A percentile compares a stretch with the other conserved stretches of the same genome.
Conservation (phyloP, 2,329 filamentous ascomycete species). For the Colletotrichum costaricense region DNA sequence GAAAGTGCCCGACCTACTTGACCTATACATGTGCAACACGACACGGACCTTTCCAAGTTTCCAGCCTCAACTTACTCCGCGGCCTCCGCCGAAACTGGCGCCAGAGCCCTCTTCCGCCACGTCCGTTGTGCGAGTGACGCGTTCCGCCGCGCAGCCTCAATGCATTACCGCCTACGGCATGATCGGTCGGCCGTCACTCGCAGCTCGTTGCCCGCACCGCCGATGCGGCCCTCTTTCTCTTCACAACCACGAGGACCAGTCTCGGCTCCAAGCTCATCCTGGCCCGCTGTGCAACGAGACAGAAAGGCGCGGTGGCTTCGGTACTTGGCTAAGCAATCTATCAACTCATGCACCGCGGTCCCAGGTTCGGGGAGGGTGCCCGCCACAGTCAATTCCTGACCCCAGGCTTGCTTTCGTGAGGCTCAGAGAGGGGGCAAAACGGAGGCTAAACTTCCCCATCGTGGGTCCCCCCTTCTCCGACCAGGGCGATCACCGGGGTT, state of each 20-base stretch:
- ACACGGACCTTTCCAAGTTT: slow-evolving; percentile 26
- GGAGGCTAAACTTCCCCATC: slow-evolving; percentile 20
- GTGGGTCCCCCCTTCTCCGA: slow-evolving; percentile 12
- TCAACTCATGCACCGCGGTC: slow-evolving; percentile 9
- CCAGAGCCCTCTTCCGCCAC: slow-evolving; percentile 32
- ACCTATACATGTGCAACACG: slow-evolving; percentile 27
- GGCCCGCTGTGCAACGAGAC: background rate
- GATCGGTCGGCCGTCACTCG: slow-evolving; percentile 21
- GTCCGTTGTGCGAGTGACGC: slow-evolving; percentile 25
- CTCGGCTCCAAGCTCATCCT: background rate
- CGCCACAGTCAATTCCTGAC: background rate
- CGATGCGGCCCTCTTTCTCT: background rate
- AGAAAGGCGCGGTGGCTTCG: slow-evolving; percentile 9
- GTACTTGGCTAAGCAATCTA: slow-evolving; percentile 6
- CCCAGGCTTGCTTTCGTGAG: slow-evolving; percentile 33
- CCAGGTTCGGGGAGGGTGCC: background rate
- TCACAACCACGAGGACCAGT: background rate
- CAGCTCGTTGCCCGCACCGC: slow-evolving; percentile 6
- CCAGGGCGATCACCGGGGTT: slow-evolving; percentile 28
- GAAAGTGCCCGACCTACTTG: slow-evolving; percentile 25
- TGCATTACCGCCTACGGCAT: slow-evolving; percentile 30
- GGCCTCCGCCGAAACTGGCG: slow-evolving; percentile 33
- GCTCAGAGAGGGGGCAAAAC: slow-evolving; percentile 47
- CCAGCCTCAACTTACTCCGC: slow-evolving; percentile 24
- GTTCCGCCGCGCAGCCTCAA: slow-evolving; percentile 32